Conservation (phyloP, 805 yeast genomes). For the Wickerhamiella nectarea region DNA sequence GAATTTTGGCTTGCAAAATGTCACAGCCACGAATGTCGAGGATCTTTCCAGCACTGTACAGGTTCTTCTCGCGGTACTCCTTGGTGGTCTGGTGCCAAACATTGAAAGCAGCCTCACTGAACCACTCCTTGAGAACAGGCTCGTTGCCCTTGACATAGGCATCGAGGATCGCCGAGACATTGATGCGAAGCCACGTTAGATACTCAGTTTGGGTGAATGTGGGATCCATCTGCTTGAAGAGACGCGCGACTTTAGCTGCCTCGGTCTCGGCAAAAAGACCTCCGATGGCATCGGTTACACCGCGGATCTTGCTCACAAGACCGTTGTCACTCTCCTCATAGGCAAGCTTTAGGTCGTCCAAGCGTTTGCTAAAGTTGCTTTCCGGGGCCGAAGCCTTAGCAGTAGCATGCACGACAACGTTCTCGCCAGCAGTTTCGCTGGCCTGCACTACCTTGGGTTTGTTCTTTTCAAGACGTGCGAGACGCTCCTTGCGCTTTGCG, state of each 20-base stretch:
- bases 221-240: constrained; percentile 83
- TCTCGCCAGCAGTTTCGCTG: constrained; percentile 57
- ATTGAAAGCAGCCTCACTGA: constrained; percentile 91
- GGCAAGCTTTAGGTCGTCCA: constrained; percentile 47
- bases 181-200: constrained; percentile 73
- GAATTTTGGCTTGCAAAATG: constrained; percentile 69
- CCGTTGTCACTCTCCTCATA: constrained; percentile 89
- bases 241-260: constrained; percentile 77
- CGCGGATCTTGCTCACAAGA: constrained; percentile 63
- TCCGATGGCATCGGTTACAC: constrained; percentile 63
- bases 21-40: constrained; percentile 93
- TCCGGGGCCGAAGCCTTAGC: constrained; percentile 59
- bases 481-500: constrained; percentile 62
- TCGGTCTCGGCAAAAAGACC: constrained; percentile 94
- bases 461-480: constrained; percentile 32
- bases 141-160: constrained; percentile 91
- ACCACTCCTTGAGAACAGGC: constrained; percentile 70
- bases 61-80: constrained; percentile 78
- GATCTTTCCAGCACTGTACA: constrained; percentile 81
- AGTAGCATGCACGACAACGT: constrained; percentile 67
- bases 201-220: constrained; percentile 67
- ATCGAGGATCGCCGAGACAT: constrained; percentile 87
- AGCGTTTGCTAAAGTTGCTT: constrained; percentile 52
- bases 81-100: constrained; percentile 90
- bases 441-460: constrained; percentile 58